These are phyloP conservation scores for Hanseniaspora occidentalis DNA, from an alignment of 805 yeast genomes.

Conservation along the genomic window DNA sequence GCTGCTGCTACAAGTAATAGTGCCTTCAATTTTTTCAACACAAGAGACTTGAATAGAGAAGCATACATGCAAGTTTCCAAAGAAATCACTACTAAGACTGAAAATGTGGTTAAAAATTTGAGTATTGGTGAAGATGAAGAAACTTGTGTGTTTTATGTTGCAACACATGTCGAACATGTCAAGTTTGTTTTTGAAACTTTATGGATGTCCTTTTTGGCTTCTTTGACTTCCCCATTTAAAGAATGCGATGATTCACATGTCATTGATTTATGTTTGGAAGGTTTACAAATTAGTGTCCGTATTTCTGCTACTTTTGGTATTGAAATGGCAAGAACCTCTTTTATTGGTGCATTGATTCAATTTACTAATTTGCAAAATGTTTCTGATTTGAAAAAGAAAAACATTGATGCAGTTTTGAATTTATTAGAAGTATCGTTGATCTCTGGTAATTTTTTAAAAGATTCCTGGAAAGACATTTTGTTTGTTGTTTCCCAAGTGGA, in stretches of 20 bases:
- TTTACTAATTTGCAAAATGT: conserved; percentile 71
- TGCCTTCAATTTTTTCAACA: conserved; percentile 49
- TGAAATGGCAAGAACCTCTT: conserved; percentile 77
- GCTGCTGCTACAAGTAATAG: conserved; percentile 25
- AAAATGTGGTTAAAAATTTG: conserved; percentile 59
- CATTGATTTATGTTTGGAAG: conserved; percentile 63
- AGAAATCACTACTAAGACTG: conserved; percentile 84
- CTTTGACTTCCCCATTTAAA: conserved; percentile 84
- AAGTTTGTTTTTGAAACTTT: conserved; percentile 84
- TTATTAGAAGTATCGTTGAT: conserved; percentile 63
- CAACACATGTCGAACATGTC: conserved; percentile 81
- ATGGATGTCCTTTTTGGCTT: conserved; percentile 97
- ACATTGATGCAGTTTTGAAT: conserved; percentile 66
- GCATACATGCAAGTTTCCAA: conserved; percentile 87
- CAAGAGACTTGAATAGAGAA: conserved; percentile 61
- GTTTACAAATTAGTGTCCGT: conserved; percentile 68
- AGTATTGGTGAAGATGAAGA: conserved; percentile 36
- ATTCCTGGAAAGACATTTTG: conserved; percentile 78
- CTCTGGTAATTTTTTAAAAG: conserved; percentile 63
- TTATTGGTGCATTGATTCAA: conserved; percentile 80
- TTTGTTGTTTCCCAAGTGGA: conserved; percentile 83
- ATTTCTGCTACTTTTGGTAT: conserved; percentile 76
- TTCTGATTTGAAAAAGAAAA: conserved; percentile 65
- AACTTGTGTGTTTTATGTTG: conserved; percentile 53
- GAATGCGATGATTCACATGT: conserved; percentile 71